phyloP scores from a whole-genome alignment of 192 early-diverging fungal genomes.

The Coemansia aciculifera region DNA sequence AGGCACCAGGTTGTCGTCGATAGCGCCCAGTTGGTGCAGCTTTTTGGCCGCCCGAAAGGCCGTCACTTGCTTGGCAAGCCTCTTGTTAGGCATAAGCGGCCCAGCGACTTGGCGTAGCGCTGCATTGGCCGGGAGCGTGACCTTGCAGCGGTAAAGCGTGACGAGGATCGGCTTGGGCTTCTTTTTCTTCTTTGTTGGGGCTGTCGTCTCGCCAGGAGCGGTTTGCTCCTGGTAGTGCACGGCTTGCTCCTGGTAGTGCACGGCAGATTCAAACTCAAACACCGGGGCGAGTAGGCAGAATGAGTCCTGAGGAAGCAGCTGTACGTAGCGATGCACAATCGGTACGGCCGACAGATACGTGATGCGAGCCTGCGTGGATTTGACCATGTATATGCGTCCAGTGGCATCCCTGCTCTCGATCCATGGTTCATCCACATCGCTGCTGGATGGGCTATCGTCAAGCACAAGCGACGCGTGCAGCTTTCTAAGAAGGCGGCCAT shows the following conservation, averaged over 20 bases:
- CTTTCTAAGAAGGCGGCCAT: constrained; percentile 20
- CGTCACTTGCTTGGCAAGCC: constrained; percentile 66
- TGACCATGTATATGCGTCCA: constrained; percentile 60
- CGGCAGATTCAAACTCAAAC: constrained; percentile 44
- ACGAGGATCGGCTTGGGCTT: constrained; percentile 2
- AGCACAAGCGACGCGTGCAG: constrained; percentile 17
- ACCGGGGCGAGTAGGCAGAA: constrained; percentile 59
- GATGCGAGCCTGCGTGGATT: constrained; percentile 67
- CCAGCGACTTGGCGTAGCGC: constrained; percentile 58
- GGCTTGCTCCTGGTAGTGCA: constrained; percentile 5
- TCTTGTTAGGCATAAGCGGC: constrained; percentile 58
- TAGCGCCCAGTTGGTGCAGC: constrained; percentile 65
- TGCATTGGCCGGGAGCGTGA: constrained; percentile 66
- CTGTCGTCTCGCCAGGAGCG: background rate
- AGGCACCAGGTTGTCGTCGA: constrained; percentile 77
- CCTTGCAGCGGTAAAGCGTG: constrained; percentile 48
- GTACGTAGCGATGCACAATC: constrained; percentile 73
- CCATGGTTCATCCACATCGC: constrained; percentile 35
- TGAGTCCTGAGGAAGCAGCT: constrained; percentile 64
- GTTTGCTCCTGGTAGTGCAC: background rate
- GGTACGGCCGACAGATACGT: constrained; percentile 68
- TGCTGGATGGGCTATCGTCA: constrained; percentile 27
- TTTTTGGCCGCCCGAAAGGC: constrained; percentile 71
- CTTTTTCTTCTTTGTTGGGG: constrained; percentile 16
- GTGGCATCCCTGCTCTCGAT: constrained; percentile 43